Conservation (phyloP, 2,329 filamentous ascomycete genomes). For the Aspergillus persii region DNA sequence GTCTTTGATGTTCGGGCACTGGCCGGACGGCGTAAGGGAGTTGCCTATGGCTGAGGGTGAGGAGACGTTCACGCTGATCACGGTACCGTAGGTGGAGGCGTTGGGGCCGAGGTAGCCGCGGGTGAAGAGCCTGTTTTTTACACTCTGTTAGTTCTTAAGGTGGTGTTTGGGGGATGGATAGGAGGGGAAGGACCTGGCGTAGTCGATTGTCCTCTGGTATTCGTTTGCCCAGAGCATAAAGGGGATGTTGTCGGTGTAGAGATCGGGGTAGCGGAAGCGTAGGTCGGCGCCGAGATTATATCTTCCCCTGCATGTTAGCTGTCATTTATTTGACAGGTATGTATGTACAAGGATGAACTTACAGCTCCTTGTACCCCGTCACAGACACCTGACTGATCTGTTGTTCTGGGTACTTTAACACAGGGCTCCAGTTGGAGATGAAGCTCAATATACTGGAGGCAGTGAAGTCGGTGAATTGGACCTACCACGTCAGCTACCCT, state of each 20-base stretch:
- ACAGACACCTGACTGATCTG: slow-evolving; percentile 60
- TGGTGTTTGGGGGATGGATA: not conserved
- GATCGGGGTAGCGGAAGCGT: slow-evolving; percentile 34
- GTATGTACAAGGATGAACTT: not conserved
- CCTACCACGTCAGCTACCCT: slow-evolving; percentile 33
- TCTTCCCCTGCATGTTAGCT: slow-evolving; percentile 26
- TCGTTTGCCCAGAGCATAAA: slow-evolving; percentile 66
- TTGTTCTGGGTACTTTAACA: slow-evolving; percentile 52
- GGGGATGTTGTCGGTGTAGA: slow-evolving; percentile 49
- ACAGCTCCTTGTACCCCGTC: slow-evolving; percentile 61
- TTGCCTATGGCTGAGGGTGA: slow-evolving; percentile 59
- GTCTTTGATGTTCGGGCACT: slow-evolving; percentile 60
- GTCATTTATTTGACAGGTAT: not conserved
- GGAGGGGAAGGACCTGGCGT: slow-evolving; percentile 16
- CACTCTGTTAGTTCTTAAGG: slow-evolving; percentile 20
- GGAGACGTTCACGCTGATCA: slow-evolving; percentile 59
- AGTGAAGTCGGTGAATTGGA: slow-evolving; percentile 55
- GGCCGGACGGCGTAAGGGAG: slow-evolving; percentile 61
- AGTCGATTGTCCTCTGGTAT: slow-evolving; percentile 51
- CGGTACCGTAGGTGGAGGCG: slow-evolving; percentile 50
- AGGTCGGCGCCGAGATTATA: slow-evolving; percentile 18
- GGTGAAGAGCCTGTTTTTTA: slow-evolving; percentile 52
- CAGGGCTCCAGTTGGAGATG: slow-evolving; percentile 58
- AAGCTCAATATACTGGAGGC: slow-evolving; percentile 56
- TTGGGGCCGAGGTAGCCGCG: slow-evolving; percentile 60